Evolutionary conservation across 805 yeast genomes (phyloP), one percentile per base, ranked within the genome.

Genomic region (Suhomyces sp.): DNA sequence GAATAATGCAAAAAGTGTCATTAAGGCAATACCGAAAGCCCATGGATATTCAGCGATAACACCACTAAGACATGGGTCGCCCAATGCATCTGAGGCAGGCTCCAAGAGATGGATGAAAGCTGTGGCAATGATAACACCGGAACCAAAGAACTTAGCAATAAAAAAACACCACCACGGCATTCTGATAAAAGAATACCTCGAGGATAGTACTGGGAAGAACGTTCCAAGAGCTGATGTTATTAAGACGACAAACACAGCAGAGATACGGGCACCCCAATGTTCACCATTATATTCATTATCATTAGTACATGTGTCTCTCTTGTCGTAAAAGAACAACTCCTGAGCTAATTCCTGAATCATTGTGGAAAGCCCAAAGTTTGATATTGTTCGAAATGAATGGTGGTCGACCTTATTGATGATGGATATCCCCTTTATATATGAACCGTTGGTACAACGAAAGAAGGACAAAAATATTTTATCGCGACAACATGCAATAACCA

Each of bases 121-220:
- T 1, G 95, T 85, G 10, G 91, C 85, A 9, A 85, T 72, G 50
- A 85, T 85, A 31, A 85, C 91, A 36, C 95, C 95, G 3, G 90
- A 81, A 42, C 95, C 95, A 53, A 85, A 85, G 58, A 72, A 83
- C 50, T 82, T 83, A 32, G 85, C 79, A 31, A 79, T 55, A 53
- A 81, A 80, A 58, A 81, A 82, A 44, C 78, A 72, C 76, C 77
- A 71, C 10, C 69, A 49, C 1, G 88, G 88, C 40, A 81, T 47
- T 43, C 77, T 63, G 28, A 82, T 66, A 46, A 72, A 72, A 0
- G 85, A 77, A 48, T 73, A 75, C 42, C 66, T 66, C 4, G 84
- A 78, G 0, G 85, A 70, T 20, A 81, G 53, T 2, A 82, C 55
- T 1, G 88, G 88, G 59, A 81, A 74, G 41, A 74, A 74, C 2